A percentile compares a stretch with the other conserved stretches of the same genome.
These are phyloP conservation scores for Xylaria sp. DNA, from an alignment of 2,329 filamentous ascomycete genomes.

Conservation along the genomic window DNA sequence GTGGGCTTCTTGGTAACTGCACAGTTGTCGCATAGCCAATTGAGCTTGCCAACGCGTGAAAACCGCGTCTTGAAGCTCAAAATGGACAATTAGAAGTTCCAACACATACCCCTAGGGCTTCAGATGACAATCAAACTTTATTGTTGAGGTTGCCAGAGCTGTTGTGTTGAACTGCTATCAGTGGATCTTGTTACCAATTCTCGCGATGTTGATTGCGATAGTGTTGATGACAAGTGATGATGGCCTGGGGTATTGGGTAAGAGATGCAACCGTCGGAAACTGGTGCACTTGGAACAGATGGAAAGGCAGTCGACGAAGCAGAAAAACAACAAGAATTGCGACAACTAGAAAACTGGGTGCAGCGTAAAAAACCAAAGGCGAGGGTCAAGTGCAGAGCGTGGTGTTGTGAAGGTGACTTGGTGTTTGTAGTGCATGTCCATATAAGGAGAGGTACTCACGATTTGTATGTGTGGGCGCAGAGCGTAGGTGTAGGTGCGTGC, in stretches of 20 bases:
- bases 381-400: conserved; percentile 22
- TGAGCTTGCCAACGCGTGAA: conserved; percentile 50
- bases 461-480: conserved; percentile 43
- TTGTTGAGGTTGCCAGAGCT: conserved; percentile 51
- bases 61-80: conserved; percentile 53
- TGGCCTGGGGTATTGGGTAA: conserved; percentile 20
- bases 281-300: conserved; percentile 30
- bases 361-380: conserved; percentile 12
- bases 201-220: conserved; percentile 36
- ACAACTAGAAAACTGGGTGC: conserved; percentile 29
- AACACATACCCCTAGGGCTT: conserved; percentile 54
- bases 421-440: conserved; percentile 54
- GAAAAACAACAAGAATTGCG: conserved; percentile 24
- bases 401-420: conserved; percentile 54
- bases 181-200: conserved; percentile 38
- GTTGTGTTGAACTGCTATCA: conserved; percentile 47
- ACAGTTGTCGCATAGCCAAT: conserved; percentile 55
- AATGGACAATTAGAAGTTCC: conserved; percentile 44
- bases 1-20: conserved; percentile 38
- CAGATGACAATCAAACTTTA: conserved; percentile 40
- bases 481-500: conserved; percentile 36
- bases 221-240: conserved; percentile 25
- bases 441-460: conserved; percentile 65
- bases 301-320: conserved; percentile 27
- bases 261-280: conserved; percentile 1